Conservation (phyloP, 2,329 filamentous ascomycete species). For the Ophiobolus disseminans region DNA sequence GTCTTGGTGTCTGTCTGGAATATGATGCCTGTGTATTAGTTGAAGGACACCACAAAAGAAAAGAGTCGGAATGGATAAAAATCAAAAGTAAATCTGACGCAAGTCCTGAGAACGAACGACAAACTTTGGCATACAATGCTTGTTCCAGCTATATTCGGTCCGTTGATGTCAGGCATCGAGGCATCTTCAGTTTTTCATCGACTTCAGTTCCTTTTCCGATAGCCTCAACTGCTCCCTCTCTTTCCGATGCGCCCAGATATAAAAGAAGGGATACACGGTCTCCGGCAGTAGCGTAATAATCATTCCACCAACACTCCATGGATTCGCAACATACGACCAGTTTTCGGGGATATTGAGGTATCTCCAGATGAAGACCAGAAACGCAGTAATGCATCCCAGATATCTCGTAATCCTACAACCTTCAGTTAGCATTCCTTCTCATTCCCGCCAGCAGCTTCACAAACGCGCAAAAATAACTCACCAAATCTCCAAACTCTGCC, state of each 20-base stretch:
- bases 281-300: conserved; percentile 49
- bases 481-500: conserved; percentile 52
- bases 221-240: conserved; percentile 23
- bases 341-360: conserved; percentile 50
- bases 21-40: too few relatives aligned
- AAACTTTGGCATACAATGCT: too few relatives aligned
- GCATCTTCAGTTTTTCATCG: too few relatives aligned
- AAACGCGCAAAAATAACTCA: conserved; percentile 19
- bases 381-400: conserved; percentile 49
- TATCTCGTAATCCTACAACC: conserved; percentile 46
- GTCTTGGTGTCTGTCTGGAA: conserved; percentile 3
- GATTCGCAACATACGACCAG: conserved; percentile 48
- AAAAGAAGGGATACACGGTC: conserved; percentile 48
- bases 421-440: background rate
- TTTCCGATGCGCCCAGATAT: conserved; percentile 42
- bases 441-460: background rate
- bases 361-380: conserved; percentile 50
- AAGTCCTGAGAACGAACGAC: too few relatives aligned
- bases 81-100: too few relatives aligned
- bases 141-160: too few relatives aligned
- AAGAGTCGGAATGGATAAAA: too few relatives aligned
- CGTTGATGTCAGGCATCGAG: too few relatives aligned
- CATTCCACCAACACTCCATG: conserved; percentile 45
- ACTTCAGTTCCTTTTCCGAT: background rate
- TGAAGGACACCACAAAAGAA: too few relatives aligned